These are phyloP conservation scores for Arthrobotrys pseudoclavata DNA, from an alignment of 2,329 filamentous ascomycete genomes.

Conservation along the genomic window DNA sequence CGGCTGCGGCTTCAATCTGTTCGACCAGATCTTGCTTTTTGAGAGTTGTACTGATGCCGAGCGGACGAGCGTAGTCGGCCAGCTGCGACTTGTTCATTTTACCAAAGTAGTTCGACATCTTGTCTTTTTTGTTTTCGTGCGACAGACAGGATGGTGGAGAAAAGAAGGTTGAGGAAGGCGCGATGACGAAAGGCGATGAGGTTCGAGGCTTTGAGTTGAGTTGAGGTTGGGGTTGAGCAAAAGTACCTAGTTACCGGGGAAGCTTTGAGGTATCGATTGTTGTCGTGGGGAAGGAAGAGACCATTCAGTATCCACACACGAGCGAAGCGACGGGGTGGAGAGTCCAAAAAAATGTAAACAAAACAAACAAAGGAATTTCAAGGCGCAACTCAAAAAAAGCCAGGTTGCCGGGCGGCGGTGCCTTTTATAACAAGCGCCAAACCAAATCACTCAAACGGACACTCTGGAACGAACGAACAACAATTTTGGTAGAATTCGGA, in stretches of 20 bases:
- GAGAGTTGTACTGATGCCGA: constrained; percentile 34
- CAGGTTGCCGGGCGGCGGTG: constrained; percentile 50
- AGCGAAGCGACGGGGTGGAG: not conserved
- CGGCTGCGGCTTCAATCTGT: constrained; percentile 31
- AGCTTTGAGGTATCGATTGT: constrained; percentile 49
- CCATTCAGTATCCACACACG: not conserved
- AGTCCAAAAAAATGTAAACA: constrained; percentile 15
- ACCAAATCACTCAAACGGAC: constrained; percentile 43
- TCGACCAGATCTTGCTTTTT: constrained; percentile 54
- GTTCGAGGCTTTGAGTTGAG: not conserved
- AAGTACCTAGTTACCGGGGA: constrained; percentile 3
- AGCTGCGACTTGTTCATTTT: constrained; percentile 58
- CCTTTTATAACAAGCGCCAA: constrained; percentile 51
- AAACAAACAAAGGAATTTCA: constrained; percentile 48
- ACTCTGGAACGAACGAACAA: constrained; percentile 11
- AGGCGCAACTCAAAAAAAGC: constrained; percentile 15
- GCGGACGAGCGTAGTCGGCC: constrained; percentile 48
- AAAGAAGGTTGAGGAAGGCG: not conserved
- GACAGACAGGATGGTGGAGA: constrained; percentile 10
- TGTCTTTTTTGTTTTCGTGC: constrained; percentile 5
- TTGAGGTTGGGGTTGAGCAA: not conserved
- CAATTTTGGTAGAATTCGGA: not conserved
- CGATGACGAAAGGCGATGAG: not conserved
- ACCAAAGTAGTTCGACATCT: constrained; percentile 55
- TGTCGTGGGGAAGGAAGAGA: constrained; percentile 36